Percentiles rank a stretch among this genome's conserved stretches.
Conservation (phyloP, 2,329 filamentous ascomycete genomes). For the Simplicillium sp. region DNA sequence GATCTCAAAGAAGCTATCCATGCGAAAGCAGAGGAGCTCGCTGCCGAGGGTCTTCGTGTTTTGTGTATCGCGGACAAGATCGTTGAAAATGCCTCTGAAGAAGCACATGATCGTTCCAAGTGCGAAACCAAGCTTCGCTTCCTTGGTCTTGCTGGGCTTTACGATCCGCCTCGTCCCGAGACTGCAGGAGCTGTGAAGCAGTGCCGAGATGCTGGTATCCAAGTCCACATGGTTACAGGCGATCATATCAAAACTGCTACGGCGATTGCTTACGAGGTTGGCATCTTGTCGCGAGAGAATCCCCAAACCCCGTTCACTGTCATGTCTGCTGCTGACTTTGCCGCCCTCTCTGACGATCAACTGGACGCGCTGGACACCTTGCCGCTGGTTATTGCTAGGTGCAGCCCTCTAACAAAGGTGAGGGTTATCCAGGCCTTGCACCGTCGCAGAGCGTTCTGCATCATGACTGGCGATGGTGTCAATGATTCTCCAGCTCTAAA, state of each 20-base stretch:
- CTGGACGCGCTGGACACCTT: constrained; percentile 52
- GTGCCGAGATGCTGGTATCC: constrained; percentile 52
- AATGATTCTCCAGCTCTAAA: constrained; percentile 68
- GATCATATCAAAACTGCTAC: constrained; percentile 60
- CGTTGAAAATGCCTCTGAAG: constrained; percentile 24
- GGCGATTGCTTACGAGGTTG: constrained; percentile 56
- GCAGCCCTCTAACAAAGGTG: constrained; percentile 63
- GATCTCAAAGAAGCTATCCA: constrained; percentile 35
- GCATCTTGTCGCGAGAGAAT: constrained; percentile 38
- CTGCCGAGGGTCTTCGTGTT: constrained; percentile 56
- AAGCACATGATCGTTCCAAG: constrained; percentile 36
- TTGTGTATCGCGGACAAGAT: constrained; percentile 52
- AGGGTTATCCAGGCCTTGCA: constrained; percentile 68
- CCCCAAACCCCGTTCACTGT: constrained; percentile 32
- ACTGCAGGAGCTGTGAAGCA: constrained; percentile 50
- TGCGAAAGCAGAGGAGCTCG: constrained; percentile 44
- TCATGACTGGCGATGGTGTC: constrained; percentile 69
- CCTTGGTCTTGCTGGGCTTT: constrained; percentile 62
- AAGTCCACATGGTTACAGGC: constrained; percentile 61
- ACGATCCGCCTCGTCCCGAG: constrained; percentile 62
- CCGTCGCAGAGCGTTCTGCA: constrained; percentile 56
- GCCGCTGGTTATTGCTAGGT: constrained; percentile 60
- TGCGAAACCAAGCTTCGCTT: constrained; percentile 52
- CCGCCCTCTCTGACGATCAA: constrained; percentile 49
- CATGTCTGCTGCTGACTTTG: constrained; percentile 56